Conservation (phyloP, 352 stramenopile species). For the Pythium phragmiticola region DNA sequence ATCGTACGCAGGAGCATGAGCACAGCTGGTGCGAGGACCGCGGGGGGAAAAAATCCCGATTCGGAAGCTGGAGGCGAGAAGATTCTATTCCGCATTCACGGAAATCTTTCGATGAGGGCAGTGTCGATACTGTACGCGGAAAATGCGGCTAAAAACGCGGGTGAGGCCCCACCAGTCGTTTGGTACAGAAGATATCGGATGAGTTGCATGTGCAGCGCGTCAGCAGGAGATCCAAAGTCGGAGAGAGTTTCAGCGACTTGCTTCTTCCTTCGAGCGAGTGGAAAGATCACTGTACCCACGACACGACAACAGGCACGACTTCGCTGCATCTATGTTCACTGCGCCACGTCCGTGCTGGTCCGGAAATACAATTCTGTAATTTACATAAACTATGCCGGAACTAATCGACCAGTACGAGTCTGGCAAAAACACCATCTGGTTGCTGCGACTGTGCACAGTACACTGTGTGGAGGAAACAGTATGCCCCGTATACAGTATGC, state of each 20-base stretch:
- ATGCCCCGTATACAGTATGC: not conserved
- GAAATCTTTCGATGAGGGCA: not conserved
- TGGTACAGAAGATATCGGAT: not conserved
- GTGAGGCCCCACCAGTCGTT: not conserved
- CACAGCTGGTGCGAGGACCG: not conserved
- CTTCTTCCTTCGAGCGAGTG: too few species aligned
- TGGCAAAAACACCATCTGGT: conserved; percentile 4
- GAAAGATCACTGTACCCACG: conserved; percentile 17
- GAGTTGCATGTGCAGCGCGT: not conserved
- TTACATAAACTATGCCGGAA: not conserved
- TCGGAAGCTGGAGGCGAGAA: not conserved
- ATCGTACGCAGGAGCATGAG: not conserved
- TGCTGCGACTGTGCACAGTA: too few species aligned
- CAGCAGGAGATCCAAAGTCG: too few species aligned
- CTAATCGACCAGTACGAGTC: conserved; percentile 12
- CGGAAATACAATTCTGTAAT: conserved; percentile 3
- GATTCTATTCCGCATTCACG: conserved; percentile 1
- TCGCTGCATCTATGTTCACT: not conserved
- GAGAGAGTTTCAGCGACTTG: too few species aligned
- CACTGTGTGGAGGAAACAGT: too few species aligned
- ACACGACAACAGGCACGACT: conserved; percentile 3
- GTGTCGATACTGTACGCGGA: not conserved
- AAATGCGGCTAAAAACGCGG: conserved; percentile 3
- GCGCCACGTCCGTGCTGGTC: conserved; percentile 13
- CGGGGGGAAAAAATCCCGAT: conserved; percentile 2